Percentiles rank a stretch among this genome's conserved stretches.
These are phyloP conservation scores for Hericium alpestre DNA, from an alignment of 768 basidiomycete genomes.

Conservation along the genomic window DNA sequence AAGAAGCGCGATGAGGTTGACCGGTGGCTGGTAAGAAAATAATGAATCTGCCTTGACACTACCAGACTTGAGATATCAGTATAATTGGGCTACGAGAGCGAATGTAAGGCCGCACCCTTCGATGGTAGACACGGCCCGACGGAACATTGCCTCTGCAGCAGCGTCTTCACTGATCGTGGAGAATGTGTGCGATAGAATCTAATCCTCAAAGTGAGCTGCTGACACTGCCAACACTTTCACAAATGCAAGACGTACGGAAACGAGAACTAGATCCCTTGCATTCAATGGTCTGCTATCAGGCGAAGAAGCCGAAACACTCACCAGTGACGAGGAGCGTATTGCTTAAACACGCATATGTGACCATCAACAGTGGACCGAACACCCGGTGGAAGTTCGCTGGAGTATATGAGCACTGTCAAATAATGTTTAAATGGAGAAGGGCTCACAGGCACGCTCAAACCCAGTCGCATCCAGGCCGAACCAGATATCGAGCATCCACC, in stretches of 20 bases:
- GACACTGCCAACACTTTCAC: background rate
- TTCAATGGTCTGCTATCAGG: background rate
- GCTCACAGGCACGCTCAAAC: constrained; percentile 72
- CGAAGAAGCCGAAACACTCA: constrained; percentile 20
- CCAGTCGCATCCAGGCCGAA: constrained; percentile 94
- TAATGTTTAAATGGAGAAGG: background rate
- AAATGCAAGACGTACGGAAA: background rate
- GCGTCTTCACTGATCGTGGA: constrained; percentile 90
- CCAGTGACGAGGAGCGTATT: constrained; percentile 89
- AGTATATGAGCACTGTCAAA: constrained; percentile 2
- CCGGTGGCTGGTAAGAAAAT: constrained; percentile 89
- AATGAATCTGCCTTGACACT: constrained; percentile 84
- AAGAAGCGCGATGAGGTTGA: constrained; percentile 80
- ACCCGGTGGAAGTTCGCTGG: constrained; percentile 70
- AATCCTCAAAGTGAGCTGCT: background rate
- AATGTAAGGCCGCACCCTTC: constrained; percentile 54
- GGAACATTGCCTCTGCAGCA: constrained; percentile 91
- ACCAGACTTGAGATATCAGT: constrained; percentile 1
- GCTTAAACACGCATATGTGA: constrained; percentile 82
- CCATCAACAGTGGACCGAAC: constrained; percentile 89
- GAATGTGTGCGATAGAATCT: constrained; percentile 95
- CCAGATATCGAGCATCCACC: constrained; percentile 93
- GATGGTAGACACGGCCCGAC: constrained; percentile 86
- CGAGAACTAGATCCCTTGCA: constrained; percentile 6
- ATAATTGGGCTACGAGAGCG: background rate